Percentiles rank a stretch among this genome's conserved stretches.
phyloP scores from a whole-genome alignment of 352 stramenopile genomes.

The Pythium insidiosum region DNA sequence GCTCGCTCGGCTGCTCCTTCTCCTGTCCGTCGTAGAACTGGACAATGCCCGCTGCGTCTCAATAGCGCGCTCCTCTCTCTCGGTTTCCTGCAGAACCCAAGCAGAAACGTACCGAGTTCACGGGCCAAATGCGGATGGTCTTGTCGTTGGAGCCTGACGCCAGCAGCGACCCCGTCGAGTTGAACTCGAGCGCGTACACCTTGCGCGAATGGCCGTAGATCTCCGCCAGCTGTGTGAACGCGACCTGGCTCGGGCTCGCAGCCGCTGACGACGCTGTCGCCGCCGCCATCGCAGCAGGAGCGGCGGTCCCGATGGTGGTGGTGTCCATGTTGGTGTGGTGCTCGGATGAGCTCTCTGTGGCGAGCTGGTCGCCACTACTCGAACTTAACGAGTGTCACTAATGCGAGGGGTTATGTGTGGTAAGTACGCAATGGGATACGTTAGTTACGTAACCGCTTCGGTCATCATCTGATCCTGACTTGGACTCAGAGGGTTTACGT shows the following conservation, averaged over 20 bases:
- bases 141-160: conserved; percentile 77
- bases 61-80: no score
- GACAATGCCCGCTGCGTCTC: no score
- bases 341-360: no score
- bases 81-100: neutral
- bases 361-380: no score
- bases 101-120: conserved; percentile 31
- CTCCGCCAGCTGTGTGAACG: conserved; percentile 56
- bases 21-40: conserved; percentile 11
- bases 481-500: no score
- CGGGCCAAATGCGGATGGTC: conserved; percentile 73
- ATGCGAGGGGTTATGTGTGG: no score
- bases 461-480: no score
- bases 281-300: neutral
- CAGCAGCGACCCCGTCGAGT: conserved; percentile 53
- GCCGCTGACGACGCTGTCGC: conserved; percentile 4
- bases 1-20: conserved; percentile 47
- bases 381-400: no score
- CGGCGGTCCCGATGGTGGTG: conserved; percentile 9
- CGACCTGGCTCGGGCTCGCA: neutral
- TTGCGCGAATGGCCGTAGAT: conserved; percentile 74
- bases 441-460: no score
- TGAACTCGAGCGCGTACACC: conserved; percentile 79
- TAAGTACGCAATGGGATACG: no score
- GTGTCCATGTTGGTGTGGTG: no score